Evolutionary conservation across 2,329 filamentous ascomycete species (phyloP), one percentile per base, ranked within the genome.

Genomic region (Proliferodiscus dingleyae): DNA sequence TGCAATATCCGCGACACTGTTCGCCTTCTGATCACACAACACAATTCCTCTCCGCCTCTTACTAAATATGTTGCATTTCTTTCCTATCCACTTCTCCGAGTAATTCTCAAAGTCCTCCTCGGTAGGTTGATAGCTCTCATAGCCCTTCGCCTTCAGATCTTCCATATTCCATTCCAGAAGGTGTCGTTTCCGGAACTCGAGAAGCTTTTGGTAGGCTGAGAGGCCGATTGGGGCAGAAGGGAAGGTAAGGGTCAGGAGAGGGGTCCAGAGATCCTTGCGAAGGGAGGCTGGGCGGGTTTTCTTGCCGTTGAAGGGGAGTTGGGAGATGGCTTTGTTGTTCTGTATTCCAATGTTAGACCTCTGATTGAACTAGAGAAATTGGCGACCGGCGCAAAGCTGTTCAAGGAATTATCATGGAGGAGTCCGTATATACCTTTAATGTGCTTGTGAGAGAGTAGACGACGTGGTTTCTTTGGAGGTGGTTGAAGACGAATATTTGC

Each of bases 221-320:
- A 75, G 75, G 19, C 82, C 81, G 11, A 81, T 68, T 30, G 69
- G 65, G 34, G 74, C 75, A 36, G 65, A 49, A 34, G 73, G 72
- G 61, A 86, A 80, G 58, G 74, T 67, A 50, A 85, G 76, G 51
- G 74, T 66, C 41, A 79, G 80, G 57, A 85, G 67, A 5, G 78
- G 77, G 26, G 68, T 67, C 81, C 83, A 85, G 66, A 80, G 78
- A 67, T 86, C 82, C 64, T 80, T 83, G 47, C 82, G 79, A 30
- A 85, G 68, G 57, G 77, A 78, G 43, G 74, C 63, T 2, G 80
- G 80, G 53, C 78, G 75, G 37, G 77, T 73, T 66, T 86, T 84
- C 63, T 85, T 85, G 65, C 81, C 81, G 53, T 80, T 80, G 68
- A 76, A 85, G 38, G 78, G 75, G 49, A 85, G 64, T 60, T 82